A percentile compares a stretch with the other conserved stretches of the same genome.
phyloP scores from a whole-genome alignment of 495 filamentous ascomycete species.

The Filosporella fistucella region DNA sequence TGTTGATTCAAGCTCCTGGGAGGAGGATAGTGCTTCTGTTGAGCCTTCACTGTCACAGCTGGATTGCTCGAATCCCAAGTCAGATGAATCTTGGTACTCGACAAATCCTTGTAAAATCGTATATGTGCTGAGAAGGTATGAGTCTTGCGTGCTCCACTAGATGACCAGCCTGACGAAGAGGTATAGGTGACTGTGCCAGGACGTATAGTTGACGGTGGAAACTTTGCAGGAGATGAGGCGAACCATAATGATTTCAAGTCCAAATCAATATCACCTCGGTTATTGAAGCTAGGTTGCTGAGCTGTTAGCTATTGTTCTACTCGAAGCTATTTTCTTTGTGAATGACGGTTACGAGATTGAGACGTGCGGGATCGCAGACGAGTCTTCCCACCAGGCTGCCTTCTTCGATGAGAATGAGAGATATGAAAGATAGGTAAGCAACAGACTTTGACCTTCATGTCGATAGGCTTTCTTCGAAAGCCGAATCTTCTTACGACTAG shows the following conservation, averaged over 20 bases:
- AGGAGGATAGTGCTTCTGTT: constrained; percentile 34
- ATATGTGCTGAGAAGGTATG: constrained; percentile 29
- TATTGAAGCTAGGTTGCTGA: constrained; percentile 12
- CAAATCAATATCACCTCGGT: constrained; percentile 31
- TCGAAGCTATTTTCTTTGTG: too few species aligned
- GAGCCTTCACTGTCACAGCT: constrained; percentile 26
- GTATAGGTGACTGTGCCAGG: constrained; percentile 17
- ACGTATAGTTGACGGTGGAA: constrained; percentile 26
- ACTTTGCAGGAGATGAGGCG: constrained; percentile 23
- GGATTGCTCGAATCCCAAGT: constrained; percentile 37
- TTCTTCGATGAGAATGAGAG: too few species aligned
- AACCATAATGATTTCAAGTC: constrained; percentile 33
- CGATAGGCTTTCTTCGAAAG: too few species aligned
- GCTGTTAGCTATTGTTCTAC: not conserved
- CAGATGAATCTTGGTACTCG: constrained; percentile 31
- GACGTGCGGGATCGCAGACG: too few species aligned
- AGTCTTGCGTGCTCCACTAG: constrained; percentile 26
- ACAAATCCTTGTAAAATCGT: constrained; percentile 30
- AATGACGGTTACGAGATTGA: too few species aligned
- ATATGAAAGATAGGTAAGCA: too few species aligned
- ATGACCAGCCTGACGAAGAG: constrained; percentile 23
- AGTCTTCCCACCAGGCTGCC: too few species aligned
- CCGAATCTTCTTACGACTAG: too few species aligned
- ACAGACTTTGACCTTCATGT: too few species aligned
- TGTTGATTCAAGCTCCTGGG: constrained; percentile 22